These are phyloP conservation scores for Marsdenia floribunda DNA, from an alignment of 257 asterid genomes.

Conservation along the genomic window DNA sequence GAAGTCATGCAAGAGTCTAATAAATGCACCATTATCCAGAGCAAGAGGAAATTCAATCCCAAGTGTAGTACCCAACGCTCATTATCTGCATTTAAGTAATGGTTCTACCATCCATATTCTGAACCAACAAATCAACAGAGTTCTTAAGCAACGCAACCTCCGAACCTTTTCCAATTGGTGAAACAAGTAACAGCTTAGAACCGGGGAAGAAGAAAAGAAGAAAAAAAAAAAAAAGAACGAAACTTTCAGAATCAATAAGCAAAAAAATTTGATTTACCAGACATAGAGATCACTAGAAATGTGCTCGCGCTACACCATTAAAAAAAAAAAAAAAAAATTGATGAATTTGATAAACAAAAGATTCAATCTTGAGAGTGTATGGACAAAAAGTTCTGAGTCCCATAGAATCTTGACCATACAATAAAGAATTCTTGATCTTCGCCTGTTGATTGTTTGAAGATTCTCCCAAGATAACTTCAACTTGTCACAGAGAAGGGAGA, in stretches of 20 bases:
- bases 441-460: background rate
- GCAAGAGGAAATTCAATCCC: background rate
- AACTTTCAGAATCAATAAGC: background rate
- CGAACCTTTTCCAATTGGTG: background rate
- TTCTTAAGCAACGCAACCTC: background rate
- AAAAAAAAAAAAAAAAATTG: too few relatives aligned
- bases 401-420: background rate
- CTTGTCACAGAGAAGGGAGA: background rate
- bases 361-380: background rate
- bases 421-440: background rate
- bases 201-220: background rate
- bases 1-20: background rate
- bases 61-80: background rate
- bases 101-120: background rate
- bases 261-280: background rate
- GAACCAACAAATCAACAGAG: background rate
- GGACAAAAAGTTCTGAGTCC: background rate
- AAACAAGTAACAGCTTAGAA: background rate
- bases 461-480: background rate
- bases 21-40: background rate
- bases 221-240: background rate
- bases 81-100: background rate
- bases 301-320: background rate
- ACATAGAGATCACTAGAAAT: background rate
- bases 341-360: background rate